These are phyloP conservation scores for Pseudonitzschia delicatissima DNA, from an alignment of 108 stramenopile genomes.

Conservation along the genomic window DNA sequence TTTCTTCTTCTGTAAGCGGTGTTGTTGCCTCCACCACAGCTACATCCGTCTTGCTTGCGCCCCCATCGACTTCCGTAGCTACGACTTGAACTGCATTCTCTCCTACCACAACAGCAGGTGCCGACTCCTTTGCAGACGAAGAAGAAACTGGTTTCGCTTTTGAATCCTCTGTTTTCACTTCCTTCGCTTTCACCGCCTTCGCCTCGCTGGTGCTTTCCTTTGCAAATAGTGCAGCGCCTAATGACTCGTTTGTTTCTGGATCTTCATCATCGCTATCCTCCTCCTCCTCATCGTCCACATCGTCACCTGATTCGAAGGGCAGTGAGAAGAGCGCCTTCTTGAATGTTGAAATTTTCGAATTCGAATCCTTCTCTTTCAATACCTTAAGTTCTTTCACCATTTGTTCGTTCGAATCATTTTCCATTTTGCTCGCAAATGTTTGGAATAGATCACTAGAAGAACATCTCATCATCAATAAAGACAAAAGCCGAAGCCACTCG, in stretches of 20 bases:
- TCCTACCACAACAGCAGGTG: slow-evolving; percentile 22
- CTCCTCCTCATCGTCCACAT: slow-evolving; percentile 20
- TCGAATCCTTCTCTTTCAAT: slow-evolving; percentile 7
- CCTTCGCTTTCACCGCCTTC: neutral
- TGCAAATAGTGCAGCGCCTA: neutral
- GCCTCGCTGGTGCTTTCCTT: neutral
- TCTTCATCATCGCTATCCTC: neutral
- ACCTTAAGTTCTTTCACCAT: slow-evolving; percentile 30
- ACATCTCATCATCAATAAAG: slow-evolving; percentile 72
- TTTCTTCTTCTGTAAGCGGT: slow-evolving; percentile 42
- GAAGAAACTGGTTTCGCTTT: slow-evolving; percentile 1
- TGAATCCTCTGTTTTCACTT: slow-evolving; percentile 2
- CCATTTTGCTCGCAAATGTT: slow-evolving; percentile 55
- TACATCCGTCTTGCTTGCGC: slow-evolving; percentile 17
- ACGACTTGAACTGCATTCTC: slow-evolving; percentile 46
- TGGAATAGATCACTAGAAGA: slow-evolving; percentile 71
- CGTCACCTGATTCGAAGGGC: slow-evolving; percentile 18
- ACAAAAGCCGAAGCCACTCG: slow-evolving; percentile 73
- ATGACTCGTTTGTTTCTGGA: neutral
- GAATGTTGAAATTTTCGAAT: slow-evolving; percentile 28
- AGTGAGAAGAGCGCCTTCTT: slow-evolving; percentile 30
- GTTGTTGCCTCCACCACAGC: slow-evolving; percentile 31
- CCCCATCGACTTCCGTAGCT: slow-evolving; percentile 29
- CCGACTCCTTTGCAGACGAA: neutral
- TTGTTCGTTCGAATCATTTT: slow-evolving; percentile 47